Base-by-base conservation (phyloP, 1,284 basidiomycete genomes). In the Ganoderma leucocontextum region DNA sequence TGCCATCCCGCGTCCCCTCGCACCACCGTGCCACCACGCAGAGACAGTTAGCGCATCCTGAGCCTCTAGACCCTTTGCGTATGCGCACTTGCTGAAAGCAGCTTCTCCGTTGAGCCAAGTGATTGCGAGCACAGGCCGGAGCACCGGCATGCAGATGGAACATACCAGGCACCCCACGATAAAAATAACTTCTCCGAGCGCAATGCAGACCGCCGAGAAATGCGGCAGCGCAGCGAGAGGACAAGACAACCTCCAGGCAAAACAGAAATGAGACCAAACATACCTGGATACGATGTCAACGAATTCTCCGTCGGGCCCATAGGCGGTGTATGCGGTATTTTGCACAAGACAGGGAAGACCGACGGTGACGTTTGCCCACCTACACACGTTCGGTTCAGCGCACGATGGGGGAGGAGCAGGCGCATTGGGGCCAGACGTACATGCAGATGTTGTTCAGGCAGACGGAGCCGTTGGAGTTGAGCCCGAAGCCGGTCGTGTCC, bases 391-490 rank as follows among this genome's bases (percentile, higher is more conserved):
- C 19, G 58, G 42, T 61, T 41, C 66, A 39, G 47, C 53, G 36
- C 60, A 57, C 9, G 22, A 35, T 3, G 5, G 35, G 67, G 22
- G 39, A 62, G 64, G 29, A 61, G 25, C 22, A 19, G 41, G 41
- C 17, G 41, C 10, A 12, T 49, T 35, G 62, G 25, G 59, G 57
- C 25, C 25, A 55, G n/a, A 84, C 92, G 63, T 77, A 95, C 92
- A 91, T 89, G 90, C 94, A 95, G 6, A 85, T 78, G 75, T 90
- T 91, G 77, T 94, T 92, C 64, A 97, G 84, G 77, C 95, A 96
- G 38, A 95, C 85, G 2, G 93, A 89, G 35, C 94, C 95, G 76
- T 95, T 93, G 72, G 89, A 82, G 79, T 96, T 96, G 44, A 89
- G 84, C 44, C 90, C 91, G 29, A 86, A 83, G 36, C 85, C 83